A percentile compares a stretch with the other conserved stretches of the same genome.
Conservation (phyloP, 108 stramenopile species). For the Nannochloropsis granulata region DNA sequence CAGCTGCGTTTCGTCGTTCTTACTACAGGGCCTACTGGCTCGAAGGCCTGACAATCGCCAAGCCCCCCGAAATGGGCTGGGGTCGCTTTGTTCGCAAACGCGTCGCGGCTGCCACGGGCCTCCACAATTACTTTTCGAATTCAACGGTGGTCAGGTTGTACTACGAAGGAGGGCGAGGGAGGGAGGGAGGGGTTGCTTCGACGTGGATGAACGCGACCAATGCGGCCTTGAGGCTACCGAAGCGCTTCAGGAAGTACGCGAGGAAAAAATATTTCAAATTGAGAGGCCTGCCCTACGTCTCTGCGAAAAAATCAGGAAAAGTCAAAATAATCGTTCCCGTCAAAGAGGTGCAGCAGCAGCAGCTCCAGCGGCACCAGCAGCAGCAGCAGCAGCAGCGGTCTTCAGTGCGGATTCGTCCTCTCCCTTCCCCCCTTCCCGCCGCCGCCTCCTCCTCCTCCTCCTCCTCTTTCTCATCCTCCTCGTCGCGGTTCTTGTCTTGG, state of each 20-base stretch:
- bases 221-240: not conserved
- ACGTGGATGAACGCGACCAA: not conserved
- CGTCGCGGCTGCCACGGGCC: conserved; percentile 16
- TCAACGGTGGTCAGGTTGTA: not conserved
- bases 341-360: not conserved
- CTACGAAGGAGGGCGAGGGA: not conserved
- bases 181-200: not conserved
- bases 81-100: conserved; percentile 20
- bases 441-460: too few relatives aligned
- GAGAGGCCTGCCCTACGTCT: not conserved
- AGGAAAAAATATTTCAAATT: not conserved
- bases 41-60: not conserved
- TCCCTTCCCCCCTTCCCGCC: too few relatives aligned
- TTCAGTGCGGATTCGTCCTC: not conserved
- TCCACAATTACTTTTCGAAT: conserved; percentile 22
- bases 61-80: conserved; percentile 12
- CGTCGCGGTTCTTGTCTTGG: not conserved
- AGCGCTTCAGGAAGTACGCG: not conserved
- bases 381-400: not conserved
- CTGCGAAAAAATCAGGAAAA: not conserved
- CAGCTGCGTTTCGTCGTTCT: not conserved
- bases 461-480: not conserved
- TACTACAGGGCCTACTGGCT: conserved; percentile 14
- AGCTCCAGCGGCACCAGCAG: not conserved
- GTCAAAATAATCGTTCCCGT: not conserved